Conservation (phyloP, 495 filamentous ascomycete genomes). For the Penicillium angulare region DNA sequence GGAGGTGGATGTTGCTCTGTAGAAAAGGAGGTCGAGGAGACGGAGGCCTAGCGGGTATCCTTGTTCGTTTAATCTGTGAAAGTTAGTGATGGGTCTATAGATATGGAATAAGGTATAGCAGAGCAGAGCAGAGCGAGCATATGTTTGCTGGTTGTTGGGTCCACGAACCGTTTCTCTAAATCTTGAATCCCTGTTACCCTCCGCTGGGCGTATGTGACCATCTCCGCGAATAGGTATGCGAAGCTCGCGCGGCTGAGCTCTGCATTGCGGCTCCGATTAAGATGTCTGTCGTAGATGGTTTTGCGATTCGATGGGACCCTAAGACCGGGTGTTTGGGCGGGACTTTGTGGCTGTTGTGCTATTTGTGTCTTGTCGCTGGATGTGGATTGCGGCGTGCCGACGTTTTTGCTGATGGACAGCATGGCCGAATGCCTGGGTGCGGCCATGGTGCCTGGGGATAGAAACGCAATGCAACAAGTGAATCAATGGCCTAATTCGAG, state of each 20-base stretch:
- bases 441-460: conserved; percentile 25
- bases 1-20: conserved; percentile 55
- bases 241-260: conserved; percentile 92
- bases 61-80: conserved; percentile 78
- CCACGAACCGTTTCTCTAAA: conserved; percentile 76
- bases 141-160: neutral
- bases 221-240: conserved; percentile 93
- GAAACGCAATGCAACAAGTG: neutral
- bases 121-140: no score
- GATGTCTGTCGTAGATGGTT: conserved; percentile 94
- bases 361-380: conserved; percentile 28
- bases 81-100: neutral
- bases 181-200: conserved; percentile 89
- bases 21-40: conserved; percentile 91
- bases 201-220: conserved; percentile 93
- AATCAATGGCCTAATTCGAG: neutral
- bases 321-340: conserved; percentile 60
- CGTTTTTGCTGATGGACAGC: conserved; percentile 40
- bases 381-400: conserved; percentile 18
- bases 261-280: conserved; percentile 81
- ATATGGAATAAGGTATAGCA: neutral
- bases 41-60: conserved; percentile 93
- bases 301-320: conserved; percentile 93
- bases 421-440: conserved; percentile 37
- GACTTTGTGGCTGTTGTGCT: conserved; percentile 31